Evolutionary conservation across 192 early-diverging fungal genomes (phyloP), one percentile per base, ranked within the genome.

Genomic region (Backusella tarrabulga): DNA sequence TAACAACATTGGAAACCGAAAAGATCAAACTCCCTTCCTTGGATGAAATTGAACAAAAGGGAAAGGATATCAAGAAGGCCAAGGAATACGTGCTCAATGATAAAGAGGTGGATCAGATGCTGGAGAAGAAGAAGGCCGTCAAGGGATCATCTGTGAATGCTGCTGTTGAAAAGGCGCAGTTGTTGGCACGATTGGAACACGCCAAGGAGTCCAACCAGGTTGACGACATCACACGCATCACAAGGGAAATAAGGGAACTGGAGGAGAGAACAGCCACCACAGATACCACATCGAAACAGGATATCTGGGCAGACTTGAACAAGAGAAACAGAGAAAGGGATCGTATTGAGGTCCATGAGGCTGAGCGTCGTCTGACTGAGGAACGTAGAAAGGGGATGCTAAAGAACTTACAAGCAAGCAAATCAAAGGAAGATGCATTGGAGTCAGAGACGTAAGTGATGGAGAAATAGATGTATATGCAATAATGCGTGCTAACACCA

Each of bases 81-180:
- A 81, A 81, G 6, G 83, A 83, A 23, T 92, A 94, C 82, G 84
- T 89, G 26, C 81, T 94, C 8, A 87, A 86, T 8, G 82, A 87
- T 46, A 74, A 86, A 34, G 93, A 94, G 46, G 88, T 93, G 23
- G 87, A 84, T 23, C 77, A 83, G 14, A 94, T 94, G 83, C 85
- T 93, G 71, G 80, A 81, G 23, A 79, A 85, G 68, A 90, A 92
- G 63, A 84, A 87, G 50, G 79, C 79, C 0, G 82, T 90, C 67
- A 80, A 71, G 70, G 79, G 73, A 34, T 63, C 68, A 19, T 75
- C 76, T 11, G 72, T 67, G 14, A 88, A 84, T 74, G 73, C 74
- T 3, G 85, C 84, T 1, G 77, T 84, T 36, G 87, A 90, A 74
- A 81, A 83, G 29, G 79, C 87, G 50, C 80, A 86, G 66, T 81